Percentiles rank a stretch among this genome's conserved stretches.
Evolutionary conservation across 116 monocot genomes (phyloP).

Genomic region (Papilionanthe hybrid): DNA sequence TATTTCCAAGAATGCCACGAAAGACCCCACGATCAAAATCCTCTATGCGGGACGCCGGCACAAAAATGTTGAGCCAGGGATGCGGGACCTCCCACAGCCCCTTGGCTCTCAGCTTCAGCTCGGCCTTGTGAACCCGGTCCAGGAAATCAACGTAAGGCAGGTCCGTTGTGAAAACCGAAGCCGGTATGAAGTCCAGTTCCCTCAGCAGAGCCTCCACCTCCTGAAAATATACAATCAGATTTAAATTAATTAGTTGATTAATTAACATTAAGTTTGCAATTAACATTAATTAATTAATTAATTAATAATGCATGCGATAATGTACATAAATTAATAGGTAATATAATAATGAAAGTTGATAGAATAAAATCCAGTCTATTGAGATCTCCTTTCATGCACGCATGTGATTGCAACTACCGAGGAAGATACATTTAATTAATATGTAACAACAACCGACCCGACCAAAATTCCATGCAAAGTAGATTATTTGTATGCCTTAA

Average conservation of each 20-base stretch:
- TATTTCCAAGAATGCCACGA: conserved; percentile 49
- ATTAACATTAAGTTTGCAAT: not conserved
- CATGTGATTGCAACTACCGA: conserved; percentile 20
- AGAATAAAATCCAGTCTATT: conserved; percentile 42
- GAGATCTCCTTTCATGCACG: conserved; percentile 36
- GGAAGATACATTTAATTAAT: not conserved
- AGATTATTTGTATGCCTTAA: not conserved
- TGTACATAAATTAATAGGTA: not conserved
- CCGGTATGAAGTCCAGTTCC: conserved; percentile 54
- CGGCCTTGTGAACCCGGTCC: conserved; percentile 69
- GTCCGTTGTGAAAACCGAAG: conserved; percentile 61
- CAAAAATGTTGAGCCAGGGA: conserved; percentile 88
- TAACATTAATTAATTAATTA: too few species aligned
- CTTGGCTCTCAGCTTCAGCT: conserved; percentile 59
- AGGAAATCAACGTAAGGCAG: conserved; percentile 70
- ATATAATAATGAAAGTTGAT: conserved; percentile 19
- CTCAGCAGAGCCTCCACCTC: conserved; percentile 50
- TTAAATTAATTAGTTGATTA: not conserved
- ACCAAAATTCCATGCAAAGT: not conserved
- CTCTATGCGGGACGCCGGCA: conserved; percentile 52
- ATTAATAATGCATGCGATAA: too few species aligned
- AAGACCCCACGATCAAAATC: conserved; percentile 74
- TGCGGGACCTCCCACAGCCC: conserved; percentile 87
- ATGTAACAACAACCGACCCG: not conserved
- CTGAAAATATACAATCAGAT: conserved; percentile 15